These are phyloP conservation scores for Apiotrichum mycotoxinovorans DNA, from an alignment of 1,284 basidiomycete genomes.

Conservation along the genomic window DNA sequence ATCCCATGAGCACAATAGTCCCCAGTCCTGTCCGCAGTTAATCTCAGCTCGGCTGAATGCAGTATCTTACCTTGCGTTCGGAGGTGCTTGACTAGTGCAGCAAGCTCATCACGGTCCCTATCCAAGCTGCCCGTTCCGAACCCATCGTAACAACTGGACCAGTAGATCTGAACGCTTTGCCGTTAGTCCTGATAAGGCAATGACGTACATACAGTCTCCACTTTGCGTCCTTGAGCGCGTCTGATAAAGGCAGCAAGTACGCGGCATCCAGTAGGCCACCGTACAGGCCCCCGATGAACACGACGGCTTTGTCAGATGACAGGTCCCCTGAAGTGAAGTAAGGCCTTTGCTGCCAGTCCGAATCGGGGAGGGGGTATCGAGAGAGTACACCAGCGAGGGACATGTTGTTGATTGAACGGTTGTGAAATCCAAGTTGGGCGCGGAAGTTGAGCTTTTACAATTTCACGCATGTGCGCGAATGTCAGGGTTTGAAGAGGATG, in stretches of 20 bases:
- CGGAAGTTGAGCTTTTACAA: no score
- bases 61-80: conserved; percentile 24
- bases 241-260: conserved; percentile 27
- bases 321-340: conserved; percentile 38
- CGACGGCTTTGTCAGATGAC: conserved; percentile 24
- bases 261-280: conserved; percentile 36
- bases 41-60: background rate
- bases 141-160: conserved; percentile 38
- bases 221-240: conserved; percentile 25
- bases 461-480: no score
- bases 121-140: conserved; percentile 39
- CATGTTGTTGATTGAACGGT: background rate
- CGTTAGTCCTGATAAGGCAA: background rate
- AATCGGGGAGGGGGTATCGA: conserved; percentile 1
- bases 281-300: conserved; percentile 45
- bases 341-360: conserved; percentile 18
- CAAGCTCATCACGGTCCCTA: conserved; percentile 39
- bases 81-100: conserved; percentile 35
- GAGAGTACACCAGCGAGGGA: background rate
- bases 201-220: conserved; percentile 41
- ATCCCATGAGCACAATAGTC: conserved; percentile 42
- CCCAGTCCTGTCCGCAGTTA: no score
- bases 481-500: no score
- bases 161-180: conserved; percentile 41
- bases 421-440: background rate